Base-by-base conservation (phyloP, 345 rosid species). In the Camelina hispida region DNA sequence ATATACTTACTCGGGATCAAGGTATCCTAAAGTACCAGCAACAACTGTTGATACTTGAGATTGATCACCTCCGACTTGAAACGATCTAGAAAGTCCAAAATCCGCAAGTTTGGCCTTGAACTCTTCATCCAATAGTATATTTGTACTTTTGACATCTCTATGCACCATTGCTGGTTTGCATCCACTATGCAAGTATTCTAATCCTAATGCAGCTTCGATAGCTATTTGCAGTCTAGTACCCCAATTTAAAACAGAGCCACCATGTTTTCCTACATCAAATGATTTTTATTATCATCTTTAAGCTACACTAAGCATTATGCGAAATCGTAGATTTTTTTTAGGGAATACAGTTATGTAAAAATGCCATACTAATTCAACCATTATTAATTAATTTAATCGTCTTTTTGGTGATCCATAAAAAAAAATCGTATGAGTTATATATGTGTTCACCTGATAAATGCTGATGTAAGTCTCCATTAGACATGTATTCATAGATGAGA, bases 401-500 rank as follows among this genome's bases (percentile, higher is more conserved):
- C 40, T 16, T 28, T 55, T 28, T 55, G 35, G 12, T 55, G 5
- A 57, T 57, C 15, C 6, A 40, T 44, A 15, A 9, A 1, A 9
- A 1, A 47, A 38, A 34, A 20, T 15, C 7, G 5, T 58, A 12
- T 18, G 40, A 34, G n/a, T 30, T 53, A 43, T 12, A 16, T 54
- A 11, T 53, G 3, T 30, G 9, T 44, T 76, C 40, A 76, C 80
- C 76, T 67, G 78, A 71, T 54, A 80, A 10, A 76, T 67, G 73
- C 3, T 74, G 50, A 32, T 35, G 34, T 71, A 80, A 75, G 50
- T 69, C 72, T 66, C 83, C 77, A 62, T 80, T 75, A n/a, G 82
- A 72, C 83, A 81, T 79, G 81, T 38, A 84, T 65, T 84, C 87
- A 3, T 84, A 81, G 18, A 84, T 79, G 20, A 84, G 81, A 20